Evolutionary conservation across 495 filamentous ascomycete genomes (phyloP).

Genomic region (Hypoxylon lenormandii): DNA sequence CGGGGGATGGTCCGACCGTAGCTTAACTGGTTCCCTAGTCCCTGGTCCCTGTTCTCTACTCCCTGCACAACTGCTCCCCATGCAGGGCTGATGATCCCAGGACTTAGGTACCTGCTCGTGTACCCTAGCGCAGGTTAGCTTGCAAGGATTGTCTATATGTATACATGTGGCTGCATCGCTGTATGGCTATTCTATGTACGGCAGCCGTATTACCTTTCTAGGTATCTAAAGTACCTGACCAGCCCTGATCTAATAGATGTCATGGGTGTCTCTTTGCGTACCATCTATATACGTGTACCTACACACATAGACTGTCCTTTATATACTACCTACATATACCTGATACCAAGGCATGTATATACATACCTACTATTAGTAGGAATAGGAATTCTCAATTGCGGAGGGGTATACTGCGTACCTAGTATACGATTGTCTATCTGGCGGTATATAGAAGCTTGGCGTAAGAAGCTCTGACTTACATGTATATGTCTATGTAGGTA

Average conservation of each 20-base stretch:
- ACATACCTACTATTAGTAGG: too few relatives aligned
- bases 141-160: background rate
- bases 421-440: too few relatives aligned
- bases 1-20: conserved; percentile 22
- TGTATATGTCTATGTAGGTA: too few relatives aligned
- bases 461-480: conserved; percentile 1
- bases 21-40: conserved; percentile 5
- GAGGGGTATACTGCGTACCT: too few relatives aligned
- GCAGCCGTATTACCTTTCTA: background rate
- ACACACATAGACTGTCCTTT: too few relatives aligned
- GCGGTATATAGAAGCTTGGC: conserved; percentile 16
- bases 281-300: conserved; percentile 21
- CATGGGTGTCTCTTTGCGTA: conserved; percentile 14
- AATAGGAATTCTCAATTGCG: too few relatives aligned
- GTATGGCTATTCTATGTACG: background rate
- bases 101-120: conserved; percentile 26
- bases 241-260: background rate
- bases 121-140: conserved; percentile 11
- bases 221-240: background rate
- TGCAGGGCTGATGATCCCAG: conserved; percentile 41
- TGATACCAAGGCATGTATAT: too few relatives aligned
- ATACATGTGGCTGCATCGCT: background rate
- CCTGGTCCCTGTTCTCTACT: conserved; percentile 22
- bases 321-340: too few relatives aligned
- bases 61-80: conserved; percentile 16